A percentile compares a stretch with the other conserved stretches of the same genome.
Conservation (phyloP, 495 filamentous ascomycete species). For the Sporormia fimetaria region DNA sequence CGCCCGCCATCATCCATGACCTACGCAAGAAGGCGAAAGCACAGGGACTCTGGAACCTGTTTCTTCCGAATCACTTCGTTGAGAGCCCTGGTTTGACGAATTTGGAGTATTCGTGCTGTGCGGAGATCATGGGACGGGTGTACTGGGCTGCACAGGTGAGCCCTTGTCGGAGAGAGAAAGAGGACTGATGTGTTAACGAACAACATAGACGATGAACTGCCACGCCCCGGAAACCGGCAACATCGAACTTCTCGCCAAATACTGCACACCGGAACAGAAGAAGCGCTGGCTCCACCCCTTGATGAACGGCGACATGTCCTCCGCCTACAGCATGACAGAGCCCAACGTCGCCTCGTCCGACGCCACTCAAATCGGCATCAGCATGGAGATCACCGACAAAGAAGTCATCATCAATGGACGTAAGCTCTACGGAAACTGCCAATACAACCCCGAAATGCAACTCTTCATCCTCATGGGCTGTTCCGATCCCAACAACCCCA, state of each 20-base stretch:
- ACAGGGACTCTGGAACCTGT: conserved; percentile 34
- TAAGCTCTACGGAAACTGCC: conserved; percentile 35
- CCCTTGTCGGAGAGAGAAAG: neutral
- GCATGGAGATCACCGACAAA: conserved; percentile 30
- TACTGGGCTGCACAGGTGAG: conserved; percentile 34
- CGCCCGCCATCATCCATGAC: conserved; percentile 32
- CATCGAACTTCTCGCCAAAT: conserved; percentile 37
- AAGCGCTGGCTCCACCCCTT: conserved; percentile 35
- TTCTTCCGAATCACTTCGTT: conserved; percentile 34
- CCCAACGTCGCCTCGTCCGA: conserved; percentile 35
- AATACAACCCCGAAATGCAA: conserved; percentile 30
- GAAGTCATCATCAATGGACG: conserved; percentile 34
- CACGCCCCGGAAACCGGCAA: conserved; percentile 37
- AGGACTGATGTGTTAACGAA: conserved; percentile 3
- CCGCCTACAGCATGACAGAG: conserved; percentile 37
- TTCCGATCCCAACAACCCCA: conserved; percentile 33
- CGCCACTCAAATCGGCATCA: conserved; percentile 33
- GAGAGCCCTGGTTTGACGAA: conserved; percentile 36
- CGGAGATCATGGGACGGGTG: conserved; percentile 35
- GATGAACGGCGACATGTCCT: conserved; percentile 31
- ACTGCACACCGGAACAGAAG: conserved; percentile 36
- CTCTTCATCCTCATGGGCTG: conserved; percentile 38
- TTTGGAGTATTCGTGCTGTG: conserved; percentile 35
- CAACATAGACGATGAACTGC: conserved; percentile 35
- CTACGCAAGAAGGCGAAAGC: conserved; percentile 33